Evolutionary conservation across 2,329 filamentous ascomycete genomes (phyloP).

Genomic region (Alternaria rosae): DNA sequence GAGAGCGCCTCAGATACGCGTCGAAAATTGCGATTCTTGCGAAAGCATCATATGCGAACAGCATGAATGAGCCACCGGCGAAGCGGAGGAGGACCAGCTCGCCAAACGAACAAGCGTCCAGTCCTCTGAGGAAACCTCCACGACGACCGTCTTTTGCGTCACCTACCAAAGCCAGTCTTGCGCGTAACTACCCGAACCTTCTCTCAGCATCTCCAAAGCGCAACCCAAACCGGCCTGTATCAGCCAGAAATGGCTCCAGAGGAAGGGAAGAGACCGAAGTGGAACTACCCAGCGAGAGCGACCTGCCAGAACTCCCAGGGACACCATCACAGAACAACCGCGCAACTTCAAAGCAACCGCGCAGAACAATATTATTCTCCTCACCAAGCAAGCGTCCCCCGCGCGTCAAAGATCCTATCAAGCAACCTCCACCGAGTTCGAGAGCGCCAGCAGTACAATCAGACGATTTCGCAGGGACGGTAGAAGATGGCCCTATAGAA

Average conservation of each 20-base stretch:
- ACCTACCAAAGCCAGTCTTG: slow-evolving; percentile 51
- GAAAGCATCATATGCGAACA: background rate
- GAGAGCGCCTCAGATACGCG: background rate
- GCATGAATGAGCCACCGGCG: slow-evolving; percentile 43
- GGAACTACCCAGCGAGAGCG: background rate
- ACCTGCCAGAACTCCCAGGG: slow-evolving; percentile 29
- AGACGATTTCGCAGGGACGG: slow-evolving; percentile 12
- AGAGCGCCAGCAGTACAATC: slow-evolving; percentile 25
- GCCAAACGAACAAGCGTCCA: slow-evolving; percentile 30
- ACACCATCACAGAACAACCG: slow-evolving; percentile 26
- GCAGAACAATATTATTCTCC: slow-evolving; percentile 36
- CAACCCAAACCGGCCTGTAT: slow-evolving; percentile 15
- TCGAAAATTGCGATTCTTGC: background rate
- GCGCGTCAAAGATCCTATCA: slow-evolving; percentile 21
- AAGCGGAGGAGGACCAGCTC: slow-evolving; percentile 48
- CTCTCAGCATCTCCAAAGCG: slow-evolving; percentile 8
- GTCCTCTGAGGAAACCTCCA: slow-evolving; percentile 41
- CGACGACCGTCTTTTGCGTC: slow-evolving; percentile 49
- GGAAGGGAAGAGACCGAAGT: slow-evolving; percentile 17
- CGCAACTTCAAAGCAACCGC: slow-evolving; percentile 28
- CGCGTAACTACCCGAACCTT: slow-evolving; percentile 49
- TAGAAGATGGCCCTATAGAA: slow-evolving; percentile 17
- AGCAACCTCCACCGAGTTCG: slow-evolving; percentile 23
- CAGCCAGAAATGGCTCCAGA: slow-evolving; percentile 9
- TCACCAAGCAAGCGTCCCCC: slow-evolving; percentile 43